These are phyloP conservation scores for Thalassiosira sp. DNA, from an alignment of 352 stramenopile genomes.

Conservation along the genomic window DNA sequence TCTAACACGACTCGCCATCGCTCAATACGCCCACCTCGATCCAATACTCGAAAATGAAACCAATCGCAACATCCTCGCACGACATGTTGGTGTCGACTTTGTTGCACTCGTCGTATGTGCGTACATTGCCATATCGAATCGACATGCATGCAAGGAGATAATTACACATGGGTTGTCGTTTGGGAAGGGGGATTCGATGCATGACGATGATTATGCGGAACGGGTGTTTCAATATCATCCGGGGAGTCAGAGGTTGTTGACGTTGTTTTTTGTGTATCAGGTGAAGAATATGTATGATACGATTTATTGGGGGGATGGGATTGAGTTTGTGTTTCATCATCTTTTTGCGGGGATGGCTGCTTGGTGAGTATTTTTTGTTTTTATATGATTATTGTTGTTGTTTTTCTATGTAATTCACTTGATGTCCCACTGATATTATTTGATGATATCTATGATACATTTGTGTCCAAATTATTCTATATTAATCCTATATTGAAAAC, in stretches of 20 bases:
- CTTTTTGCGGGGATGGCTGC: constrained; percentile 60
- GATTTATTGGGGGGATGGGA: constrained; percentile 78
- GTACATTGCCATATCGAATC: constrained; percentile 52
- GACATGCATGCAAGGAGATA: constrained; percentile 44
- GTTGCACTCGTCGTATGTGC: constrained; percentile 52
- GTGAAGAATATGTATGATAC: constrained; percentile 83
- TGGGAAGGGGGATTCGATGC: constrained; percentile 32
- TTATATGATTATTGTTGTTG: background rate
- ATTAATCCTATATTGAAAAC: background rate
- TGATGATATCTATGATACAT: no score
- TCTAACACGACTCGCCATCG: constrained; percentile 6
- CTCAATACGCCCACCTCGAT: constrained; percentile 35
- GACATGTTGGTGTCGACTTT: constrained; percentile 73
- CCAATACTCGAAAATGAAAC: constrained; percentile 57
- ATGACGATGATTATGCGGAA: constrained; percentile 25
- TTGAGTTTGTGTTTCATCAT: constrained; percentile 81
- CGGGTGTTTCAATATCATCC: constrained; percentile 70
- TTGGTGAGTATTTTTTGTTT: constrained; percentile 32
- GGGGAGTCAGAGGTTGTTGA: constrained; percentile 41
- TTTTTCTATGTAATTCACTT: background rate
- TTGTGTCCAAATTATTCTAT: no score
- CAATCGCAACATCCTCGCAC: constrained; percentile 70
- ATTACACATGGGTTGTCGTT: constrained; percentile 36
- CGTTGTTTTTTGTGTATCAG: constrained; percentile 82
- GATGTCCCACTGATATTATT: no score